Evolutionary conservation across 768 basidiomycete genomes (phyloP), one percentile per base, ranked within the genome.

Genomic region (Chalciporus piperatus): DNA sequence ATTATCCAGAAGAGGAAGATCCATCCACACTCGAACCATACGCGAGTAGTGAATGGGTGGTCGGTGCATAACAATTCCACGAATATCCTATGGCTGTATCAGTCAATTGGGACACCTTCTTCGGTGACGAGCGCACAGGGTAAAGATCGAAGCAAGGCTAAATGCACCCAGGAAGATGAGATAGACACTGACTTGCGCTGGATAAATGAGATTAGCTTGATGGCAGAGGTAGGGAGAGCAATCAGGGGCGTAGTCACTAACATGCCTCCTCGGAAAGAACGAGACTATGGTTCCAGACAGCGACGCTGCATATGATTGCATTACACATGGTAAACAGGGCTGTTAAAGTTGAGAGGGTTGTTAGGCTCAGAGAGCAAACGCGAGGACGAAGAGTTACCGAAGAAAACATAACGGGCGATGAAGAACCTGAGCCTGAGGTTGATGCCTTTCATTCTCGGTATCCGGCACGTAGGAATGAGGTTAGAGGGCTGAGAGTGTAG

Each of bases 11-110:
- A 82, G 6, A 83, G 16, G 1, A 72, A 70, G 32, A 83, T 69
- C 87, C 86, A 89, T 20, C 67, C 42, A 57, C 77, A 79, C 62
- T 90, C 88, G 56, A 89, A 85, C 84, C 84, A 87, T 14, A 89
- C 80, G n/a, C 75, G 77, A 20, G 77, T 76, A 19, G 81, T 75
- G 40, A 85, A 63, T 7, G 79, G 67, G 27, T 27, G 3, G 63
- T 78, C 70, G 53, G 70, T 74, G 17, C 75, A 74, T 20, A 78
- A 59, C 32, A 88, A 65, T 65, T 89, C 86, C 35, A 81, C 64
- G 55, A 85, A 84, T 41, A 79, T 75, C 62, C 79, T 81, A 43
- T 17, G 17, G 48, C n/a, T 45, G 16, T 37, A 22, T 57, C 41
- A 50, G 48, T 48, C 27, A 47, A 48, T 6, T n/a, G 16, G 12